These are phyloP conservation scores for Phytophthora nicotianae DNA, from an alignment of 352 stramenopile species.

Conservation along the genomic window DNA sequence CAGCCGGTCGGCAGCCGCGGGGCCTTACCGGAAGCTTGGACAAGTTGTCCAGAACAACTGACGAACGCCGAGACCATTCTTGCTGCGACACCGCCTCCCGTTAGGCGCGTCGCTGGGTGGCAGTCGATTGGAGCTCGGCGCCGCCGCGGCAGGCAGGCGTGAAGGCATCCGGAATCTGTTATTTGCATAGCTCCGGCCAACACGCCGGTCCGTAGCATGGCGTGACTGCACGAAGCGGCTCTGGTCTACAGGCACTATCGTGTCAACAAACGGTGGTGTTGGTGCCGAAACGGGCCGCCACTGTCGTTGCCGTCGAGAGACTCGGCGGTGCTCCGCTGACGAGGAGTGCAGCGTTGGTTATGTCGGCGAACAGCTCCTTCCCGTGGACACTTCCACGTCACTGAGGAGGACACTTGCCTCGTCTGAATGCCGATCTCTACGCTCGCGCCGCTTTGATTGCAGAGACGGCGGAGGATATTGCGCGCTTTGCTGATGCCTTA, in stretches of 20 bases:
- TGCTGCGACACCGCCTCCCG: constrained; percentile 9
- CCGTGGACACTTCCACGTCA: constrained; percentile 17
- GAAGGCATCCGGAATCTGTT: constrained; percentile 26
- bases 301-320: constrained; percentile 34
- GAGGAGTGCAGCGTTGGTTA: constrained; percentile 25
- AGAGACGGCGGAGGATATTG: constrained; percentile 25
- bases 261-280: constrained; percentile 34
- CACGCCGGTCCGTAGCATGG: constrained; percentile 14
- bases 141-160: neutral
- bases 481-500: constrained; percentile 28
- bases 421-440: constrained; percentile 27
- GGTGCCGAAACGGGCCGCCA: constrained; percentile 23
- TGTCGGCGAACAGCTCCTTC: constrained; percentile 12
- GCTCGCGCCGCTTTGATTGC: constrained; percentile 27
- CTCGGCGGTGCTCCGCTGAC: constrained; percentile 18
- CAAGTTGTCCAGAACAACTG: too few species aligned
- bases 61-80: constrained; percentile 13
- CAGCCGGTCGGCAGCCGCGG: neutral
- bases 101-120: constrained; percentile 8
- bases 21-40: neutral
- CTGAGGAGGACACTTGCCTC: constrained; percentile 23
- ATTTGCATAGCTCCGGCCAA: constrained; percentile 38
- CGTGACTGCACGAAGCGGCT: constrained; percentile 22
- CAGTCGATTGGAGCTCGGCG: constrained; percentile 14
- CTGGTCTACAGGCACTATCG: constrained; percentile 21